Base-by-base conservation (phyloP, 2,329 filamentous ascomycete species). In the Aspergillus fijiensis region DNA sequence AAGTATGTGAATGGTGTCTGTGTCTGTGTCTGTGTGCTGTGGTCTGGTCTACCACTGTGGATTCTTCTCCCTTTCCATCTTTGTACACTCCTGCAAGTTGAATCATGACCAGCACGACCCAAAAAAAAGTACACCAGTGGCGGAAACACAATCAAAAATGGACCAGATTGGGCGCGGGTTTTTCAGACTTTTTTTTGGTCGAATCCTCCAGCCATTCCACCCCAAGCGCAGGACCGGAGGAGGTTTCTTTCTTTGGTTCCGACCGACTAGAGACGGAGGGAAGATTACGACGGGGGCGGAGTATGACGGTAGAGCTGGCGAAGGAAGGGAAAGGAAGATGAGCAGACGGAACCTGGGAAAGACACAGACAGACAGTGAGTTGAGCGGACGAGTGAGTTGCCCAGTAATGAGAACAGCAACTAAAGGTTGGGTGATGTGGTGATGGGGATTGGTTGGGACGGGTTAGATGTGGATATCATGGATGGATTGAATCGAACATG, bases 241-340 rank as follows among this genome's bases (percentile, higher is more conserved):
- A 42, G 39, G 5, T 16, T 19, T 49, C 42, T 45, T 61, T 62
- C 62, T 47, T 50, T 66, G 65, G 65, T 58, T 69, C 63, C 39
- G 39, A 42, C 39, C 39, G 39, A 42, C 14, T 42, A 42, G 14
- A n/a, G 64, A 62, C 63, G 60, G 59, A 62, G 62, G 64, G 63
- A 63, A 63, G 51, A 63, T 58, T 65, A 57, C 49, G 52, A 51
- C 55, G 42, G 33, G 33, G 25, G 55, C 35, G 51, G 48, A 49
- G 21, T 53, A 49, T 35, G 52, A 60, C 62, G 59, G 57, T 58
- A 42, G 35, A 57, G 33, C 42, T 51, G 51, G 50, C 23, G 42
- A 49, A 25, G 57, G 51, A 55, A 42, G 58, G 60, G 55, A 51
- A 51, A 35, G 33, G 53, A 47, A 48, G 47, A 55, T 48, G 23